phyloP scores from a whole-genome alignment of 2,329 filamentous ascomycete species.

The Trichoderma sp. region DNA sequence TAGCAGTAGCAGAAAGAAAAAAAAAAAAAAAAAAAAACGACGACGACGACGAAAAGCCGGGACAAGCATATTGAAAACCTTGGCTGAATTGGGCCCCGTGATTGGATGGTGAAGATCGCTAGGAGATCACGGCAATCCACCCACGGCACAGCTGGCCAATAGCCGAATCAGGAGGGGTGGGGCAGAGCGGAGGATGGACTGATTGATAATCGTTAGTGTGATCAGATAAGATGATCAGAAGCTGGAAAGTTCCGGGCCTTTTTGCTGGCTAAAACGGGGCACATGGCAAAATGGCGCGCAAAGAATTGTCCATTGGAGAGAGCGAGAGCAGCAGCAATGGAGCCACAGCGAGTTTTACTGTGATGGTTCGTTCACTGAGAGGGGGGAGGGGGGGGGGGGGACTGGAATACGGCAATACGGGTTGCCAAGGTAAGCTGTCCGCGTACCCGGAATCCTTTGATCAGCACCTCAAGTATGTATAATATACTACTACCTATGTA shows the following conservation, averaged over 20 bases:
- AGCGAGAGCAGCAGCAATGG: not conserved
- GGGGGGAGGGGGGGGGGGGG: too few species aligned
- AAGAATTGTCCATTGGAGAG: not conserved
- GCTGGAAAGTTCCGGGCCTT: not conserved
- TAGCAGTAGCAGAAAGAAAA: not conserved
- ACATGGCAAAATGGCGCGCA: slow-evolving; percentile 1
- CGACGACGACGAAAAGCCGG: not conserved
- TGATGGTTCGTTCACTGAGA: not conserved
- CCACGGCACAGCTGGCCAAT: not conserved
- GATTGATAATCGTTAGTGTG: slow-evolving; percentile 14
- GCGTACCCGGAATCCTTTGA: not conserved
- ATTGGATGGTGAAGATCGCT: not conserved
- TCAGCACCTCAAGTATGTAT: too few species aligned
- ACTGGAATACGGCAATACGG: too few species aligned
- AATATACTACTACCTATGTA: too few species aligned
- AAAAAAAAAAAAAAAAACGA: not conserved
- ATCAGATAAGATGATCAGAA: slow-evolving; percentile 16
- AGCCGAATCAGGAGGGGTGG: not conserved
- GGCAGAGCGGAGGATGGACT: slow-evolving; percentile 6
- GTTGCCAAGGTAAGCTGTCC: not conserved
- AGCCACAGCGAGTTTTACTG: not conserved
- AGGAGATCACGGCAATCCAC: not conserved
- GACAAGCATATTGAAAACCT: slow-evolving; percentile 8
- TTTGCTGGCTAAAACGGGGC: not conserved
- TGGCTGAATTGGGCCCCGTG: not conserved